Base-by-base conservation (phyloP, 305 asterid genomes). In the Fraxinus sp. region DNA sequence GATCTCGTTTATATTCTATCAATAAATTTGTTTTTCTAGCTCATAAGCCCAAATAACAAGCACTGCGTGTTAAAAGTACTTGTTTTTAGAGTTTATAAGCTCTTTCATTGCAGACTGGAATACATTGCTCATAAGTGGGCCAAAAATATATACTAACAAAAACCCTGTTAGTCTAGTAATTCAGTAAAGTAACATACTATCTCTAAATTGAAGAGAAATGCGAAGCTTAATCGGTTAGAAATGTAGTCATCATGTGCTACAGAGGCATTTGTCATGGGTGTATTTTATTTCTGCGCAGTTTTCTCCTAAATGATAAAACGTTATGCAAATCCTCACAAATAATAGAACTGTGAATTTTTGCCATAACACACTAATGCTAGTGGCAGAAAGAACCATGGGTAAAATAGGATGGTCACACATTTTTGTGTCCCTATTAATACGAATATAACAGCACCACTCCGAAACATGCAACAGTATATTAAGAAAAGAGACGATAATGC, bases 121-220 rank as follows among this genome's bases (percentile, higher is more conserved):
- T 57, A 18, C 4, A 49, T 55, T 5, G 66, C 66, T 55, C 22
- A 80, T 33, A 30, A 78, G 55, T 70, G 32, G 73, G 78, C 35
- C 71, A 39, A 64, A 16, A 64, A 43, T 6, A 30, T 1, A 59
- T 22, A 28, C 71, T 22, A 20, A 6, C n/a, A 43, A 82, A 26
- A 39, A 86, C 86, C 97, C 92, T 92, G 92, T 98, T 5, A 90
- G 85, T 92, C 82, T 90, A 96, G 30, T 91, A 52, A 66, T 94
- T 97, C 97, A 92, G 89, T 91, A 92, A 97, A 68, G 95, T 37
- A 68, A 93, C 89, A 62, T 62, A 62, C 6, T 14, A 7, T 62
- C 13, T 20, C 71, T 18, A 62, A 62, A 62, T 22, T 62, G 28
- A 62, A 62, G 66, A 59, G 10, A 22, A 28, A 20, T 22, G 32